A percentile compares a stretch with the other conserved stretches of the same genome.
Conservation (phyloP, 768 basidiomycete species). For the Leucosporidium yakuticum region DNA sequence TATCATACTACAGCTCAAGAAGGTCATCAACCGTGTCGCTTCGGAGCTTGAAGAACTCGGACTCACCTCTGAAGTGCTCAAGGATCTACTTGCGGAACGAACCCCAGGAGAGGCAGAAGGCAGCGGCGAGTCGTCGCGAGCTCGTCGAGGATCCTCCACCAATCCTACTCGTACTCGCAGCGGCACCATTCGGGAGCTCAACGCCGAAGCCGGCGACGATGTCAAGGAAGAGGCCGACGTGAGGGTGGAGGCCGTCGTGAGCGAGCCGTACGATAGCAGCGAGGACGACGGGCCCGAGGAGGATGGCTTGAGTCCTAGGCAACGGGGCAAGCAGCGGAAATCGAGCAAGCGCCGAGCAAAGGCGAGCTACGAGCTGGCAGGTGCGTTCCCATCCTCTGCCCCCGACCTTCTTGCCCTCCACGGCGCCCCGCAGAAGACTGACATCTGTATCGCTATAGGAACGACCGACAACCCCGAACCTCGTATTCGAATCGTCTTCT, state of each 20-base stretch:
- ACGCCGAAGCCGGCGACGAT: neutral
- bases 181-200: neutral
- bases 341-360: slow-evolving; percentile 38
- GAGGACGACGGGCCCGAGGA: slow-evolving; percentile 10
- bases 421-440: neutral
- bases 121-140: neutral
- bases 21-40: slow-evolving; percentile 75
- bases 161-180: neutral
- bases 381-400: slow-evolving; percentile 38
- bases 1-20: slow-evolving; percentile 62
- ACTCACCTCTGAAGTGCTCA: slow-evolving; percentile 48
- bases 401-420: neutral
- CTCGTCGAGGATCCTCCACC: neutral
- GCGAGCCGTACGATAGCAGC: slow-evolving; percentile 3
- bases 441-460: neutral
- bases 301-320: neutral
- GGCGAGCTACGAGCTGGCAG: slow-evolving; percentile 46
- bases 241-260: slow-evolving; percentile 30
- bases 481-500: slow-evolving; percentile 42
- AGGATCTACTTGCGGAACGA: slow-evolving; percentile 43
- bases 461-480: slow-evolving; percentile 43
- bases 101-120: slow-evolving; percentile 11
- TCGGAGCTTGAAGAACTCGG: slow-evolving; percentile 69
- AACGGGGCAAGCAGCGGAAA: slow-evolving; percentile 2
- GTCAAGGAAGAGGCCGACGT: slow-evolving; percentile 32